Conservation (phyloP, 768 basidiomycete species). For the Russula ochroleuca region DNA sequence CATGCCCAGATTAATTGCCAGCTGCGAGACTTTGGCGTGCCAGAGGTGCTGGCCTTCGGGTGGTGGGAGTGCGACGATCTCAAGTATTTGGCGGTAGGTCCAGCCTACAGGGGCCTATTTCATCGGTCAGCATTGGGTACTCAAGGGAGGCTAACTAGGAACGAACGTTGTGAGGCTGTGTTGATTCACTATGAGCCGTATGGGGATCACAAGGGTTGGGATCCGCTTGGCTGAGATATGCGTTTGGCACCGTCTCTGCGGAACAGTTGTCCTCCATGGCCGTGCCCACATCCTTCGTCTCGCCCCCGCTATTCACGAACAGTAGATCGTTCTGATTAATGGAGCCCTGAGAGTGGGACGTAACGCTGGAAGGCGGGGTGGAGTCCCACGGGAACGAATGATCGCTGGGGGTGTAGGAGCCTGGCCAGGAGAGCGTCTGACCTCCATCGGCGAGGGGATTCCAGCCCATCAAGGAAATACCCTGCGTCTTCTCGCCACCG, state of each 20-base stretch:
- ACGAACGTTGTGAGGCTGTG: not conserved
- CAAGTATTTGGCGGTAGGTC: constrained; percentile 12
- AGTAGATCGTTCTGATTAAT: no score
- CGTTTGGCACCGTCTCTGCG: not conserved
- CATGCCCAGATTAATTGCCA: not conserved
- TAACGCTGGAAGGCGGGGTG: not conserved
- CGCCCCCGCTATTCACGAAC: not conserved
- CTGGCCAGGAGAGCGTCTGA: not conserved
- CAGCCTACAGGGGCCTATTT: constrained; percentile 10
- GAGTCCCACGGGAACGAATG: not conserved
- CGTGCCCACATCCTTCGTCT: not conserved
- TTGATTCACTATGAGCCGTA: not conserved
- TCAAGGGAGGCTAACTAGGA: not conserved
- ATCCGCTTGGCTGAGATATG: not conserved
- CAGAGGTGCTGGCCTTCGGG: not conserved
- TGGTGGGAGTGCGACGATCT: not conserved
- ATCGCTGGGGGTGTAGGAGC: not conserved
- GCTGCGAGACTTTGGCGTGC: not conserved
- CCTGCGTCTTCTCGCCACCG: not conserved
- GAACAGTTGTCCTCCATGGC: not conserved
- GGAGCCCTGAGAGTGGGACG: not conserved
- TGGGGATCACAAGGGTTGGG: not conserved
- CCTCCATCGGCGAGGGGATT: not conserved
- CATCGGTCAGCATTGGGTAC: not conserved
- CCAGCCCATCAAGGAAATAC: not conserved